Evolutionary conservation across 306 rosid genomes (phyloP), one percentile per base, ranked within the genome.

Genomic region (Luffa aegyptiaca): DNA sequence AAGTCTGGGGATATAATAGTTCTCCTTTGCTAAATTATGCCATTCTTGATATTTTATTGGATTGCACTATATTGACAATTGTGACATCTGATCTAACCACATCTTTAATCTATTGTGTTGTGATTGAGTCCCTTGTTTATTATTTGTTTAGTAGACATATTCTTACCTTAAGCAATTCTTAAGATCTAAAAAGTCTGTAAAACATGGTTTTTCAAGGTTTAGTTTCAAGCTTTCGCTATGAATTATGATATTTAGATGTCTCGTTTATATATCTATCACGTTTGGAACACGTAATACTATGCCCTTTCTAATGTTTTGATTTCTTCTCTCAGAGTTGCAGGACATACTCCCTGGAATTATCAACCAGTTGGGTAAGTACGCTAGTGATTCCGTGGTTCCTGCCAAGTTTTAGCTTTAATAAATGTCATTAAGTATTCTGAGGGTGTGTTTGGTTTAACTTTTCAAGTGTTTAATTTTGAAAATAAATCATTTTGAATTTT

Each of bases 281-380:
- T 5, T 12, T 62, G 3, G 13, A 62, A 39, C 26, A 9, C 64
- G 31, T 26, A 26, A 26, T 26, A 26, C 31, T 26, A 6, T 18
- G 66, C 8, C 9, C 10, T 1, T 7, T 14, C 46, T 66, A 58
- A 31, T 77, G n/a, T 3, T 77, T 20, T 20, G 65, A 42, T 81
- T 74, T 56, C n/a, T 13, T 69, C 10, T 79, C 81, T 51, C 93
- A 96, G 99, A 96, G 77, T 91, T 96, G 94, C 99, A 95, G 83
- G 99, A 95, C 81, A 90, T 95, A 69, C 99, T 95, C 72, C 99
- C 99, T 5, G 92, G 86, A 84, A 91, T 95, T 46, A 90, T 95
- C 87, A 86, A 91, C 82, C 99, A 95, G 84, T 86, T 95, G 86
- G 99, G 99, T 93, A 85, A 69, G 84, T 78, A 62, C 55, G 57